A percentile compares a stretch with the other conserved stretches of the same genome.
These are phyloP conservation scores for Trichoderma harzianum DNA, from an alignment of 2,329 filamentous ascomycete genomes.

Conservation along the genomic window DNA sequence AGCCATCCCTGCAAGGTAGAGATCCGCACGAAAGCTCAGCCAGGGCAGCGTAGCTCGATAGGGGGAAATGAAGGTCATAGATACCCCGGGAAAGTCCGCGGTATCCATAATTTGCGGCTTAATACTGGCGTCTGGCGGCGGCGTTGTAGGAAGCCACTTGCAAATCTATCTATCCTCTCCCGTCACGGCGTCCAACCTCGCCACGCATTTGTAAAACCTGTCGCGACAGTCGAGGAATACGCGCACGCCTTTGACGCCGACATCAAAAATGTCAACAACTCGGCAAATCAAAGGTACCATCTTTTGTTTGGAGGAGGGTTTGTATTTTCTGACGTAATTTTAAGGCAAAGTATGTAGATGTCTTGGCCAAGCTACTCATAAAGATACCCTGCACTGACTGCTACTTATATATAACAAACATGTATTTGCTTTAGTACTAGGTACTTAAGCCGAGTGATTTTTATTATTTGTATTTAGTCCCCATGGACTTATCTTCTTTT, in stretches of 20 bases:
- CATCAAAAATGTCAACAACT: conserved; percentile 10
- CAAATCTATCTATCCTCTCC: neutral
- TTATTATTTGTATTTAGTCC: neutral
- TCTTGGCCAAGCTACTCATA: too few relatives aligned
- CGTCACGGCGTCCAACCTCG: neutral
- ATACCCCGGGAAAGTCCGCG: neutral
- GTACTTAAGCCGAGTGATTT: neutral
- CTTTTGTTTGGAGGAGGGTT: neutral
- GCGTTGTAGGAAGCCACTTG: neutral
- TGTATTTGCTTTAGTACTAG: neutral
- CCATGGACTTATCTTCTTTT: neutral
- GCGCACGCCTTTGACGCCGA: neutral
- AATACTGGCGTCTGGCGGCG: neutral
- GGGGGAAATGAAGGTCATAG: conserved; percentile 8
- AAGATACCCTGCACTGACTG: neutral
- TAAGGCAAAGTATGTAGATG: too few relatives aligned
- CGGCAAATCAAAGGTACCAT: conserved; percentile 16
- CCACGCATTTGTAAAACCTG: neutral
- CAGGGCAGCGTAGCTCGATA: neutral
- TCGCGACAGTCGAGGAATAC: conserved; percentile 8
- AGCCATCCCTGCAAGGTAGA: conserved; percentile 6
- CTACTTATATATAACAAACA: neutral
- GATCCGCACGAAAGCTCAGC: conserved; percentile 12
- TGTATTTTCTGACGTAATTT: neutral
- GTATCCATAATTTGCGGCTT: conserved; percentile 13